Evolutionary conservation across 768 basidiomycete species (phyloP), one percentile per base, ranked within the genome.

Genomic region (Termitomyces sp.): DNA sequence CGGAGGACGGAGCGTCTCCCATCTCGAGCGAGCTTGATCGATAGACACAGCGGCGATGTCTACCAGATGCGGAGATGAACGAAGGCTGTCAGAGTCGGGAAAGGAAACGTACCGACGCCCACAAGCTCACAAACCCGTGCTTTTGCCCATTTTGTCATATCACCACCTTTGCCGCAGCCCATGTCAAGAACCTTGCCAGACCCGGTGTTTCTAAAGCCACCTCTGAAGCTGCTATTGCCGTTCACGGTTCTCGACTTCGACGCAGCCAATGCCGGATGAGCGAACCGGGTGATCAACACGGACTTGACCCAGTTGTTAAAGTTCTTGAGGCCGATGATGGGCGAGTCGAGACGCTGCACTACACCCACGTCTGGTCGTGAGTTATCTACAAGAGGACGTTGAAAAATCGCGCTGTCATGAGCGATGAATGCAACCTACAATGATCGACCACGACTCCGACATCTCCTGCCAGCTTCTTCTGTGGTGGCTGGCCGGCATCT

Each of bases 291-390:
- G 66, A 99, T 97, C 59, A 98, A 79, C 17, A 98, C 95, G 10
- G 93, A 94, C 71, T 99, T 99, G 63, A 98, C 89, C 97, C 97
- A 99, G 75, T 99, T 99, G 75, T 99, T 99, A 75, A 98, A 99
- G 68, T 82, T 89, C 72, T 97, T 98, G 54, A 99, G 82, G 37
- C 97, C 97, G 54, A 97, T 93, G 64, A 98, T 99, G 42, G 94
- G 93, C 6, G 95, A 98, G 17, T 89, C 84, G 61, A 81, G 80
- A 32, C 97, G 90, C 64, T 89, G 85, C 10, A 84, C 78, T 30
- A 92, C 83, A 55, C 93, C 94, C 10, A 96, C 89, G 57, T 99
- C 94, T 6, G 94, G 94, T 11, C 97, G 84, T 14, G 84, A 80
- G 70, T 99, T 98, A 72, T 99, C 96, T 97, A 55, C 14, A 61